Evolutionary conservation across 2,329 filamentous ascomycete genomes (phyloP), one percentile per base, ranked within the genome.

Genomic region (Metarhizium album): DNA sequence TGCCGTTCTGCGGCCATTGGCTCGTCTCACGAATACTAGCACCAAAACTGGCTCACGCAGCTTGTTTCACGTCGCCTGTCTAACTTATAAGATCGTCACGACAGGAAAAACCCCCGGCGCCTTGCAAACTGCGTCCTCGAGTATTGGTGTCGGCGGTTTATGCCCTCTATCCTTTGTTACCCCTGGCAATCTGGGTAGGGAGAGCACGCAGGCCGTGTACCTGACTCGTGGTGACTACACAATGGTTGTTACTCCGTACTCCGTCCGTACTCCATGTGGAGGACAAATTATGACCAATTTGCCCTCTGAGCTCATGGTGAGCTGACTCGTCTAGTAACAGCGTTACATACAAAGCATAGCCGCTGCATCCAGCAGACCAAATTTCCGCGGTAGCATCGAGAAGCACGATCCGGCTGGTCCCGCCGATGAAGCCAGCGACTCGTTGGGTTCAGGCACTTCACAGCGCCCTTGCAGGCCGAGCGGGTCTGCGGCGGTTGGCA

Each of bases 341-440:
- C 35, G 23, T 20, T 43, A 18, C 46, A 48, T 31, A 48, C n/a
- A n/a, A n/a, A n/a, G n/a, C n/a, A n/a, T 48, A 42, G 46, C 14
- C 23, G 35, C 37, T n/a, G 35, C 37, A 42, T 47, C 20, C 33
- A 38, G 46, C 33, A 33, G n/a, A 11, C 37, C 37, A 18, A 40
- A 40, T 18, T 11, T 40, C 11, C 24, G 40, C 22, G 16, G 13
- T 24, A 16, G 40, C 40, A 23, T 43, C 40, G 22, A 18, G 40
- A 24, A 43, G 22, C 40, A 43, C 9, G 40, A 24, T 23, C n/a
- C 22, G 40, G 40, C 40, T 11, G 24, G 20, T 23, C 13, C 40
- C 40, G 40, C 40, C 40, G 18, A 16, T 24, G 24, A 4, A 24
- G 40, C 40, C 20, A 24, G 40, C 4, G 22, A 43, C 13, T 9